Percentiles rank a stretch among this genome's conserved stretches.
Conservation (phyloP, 2,329 filamentous ascomycete species). For the Penicillium hesseltinei region DNA sequence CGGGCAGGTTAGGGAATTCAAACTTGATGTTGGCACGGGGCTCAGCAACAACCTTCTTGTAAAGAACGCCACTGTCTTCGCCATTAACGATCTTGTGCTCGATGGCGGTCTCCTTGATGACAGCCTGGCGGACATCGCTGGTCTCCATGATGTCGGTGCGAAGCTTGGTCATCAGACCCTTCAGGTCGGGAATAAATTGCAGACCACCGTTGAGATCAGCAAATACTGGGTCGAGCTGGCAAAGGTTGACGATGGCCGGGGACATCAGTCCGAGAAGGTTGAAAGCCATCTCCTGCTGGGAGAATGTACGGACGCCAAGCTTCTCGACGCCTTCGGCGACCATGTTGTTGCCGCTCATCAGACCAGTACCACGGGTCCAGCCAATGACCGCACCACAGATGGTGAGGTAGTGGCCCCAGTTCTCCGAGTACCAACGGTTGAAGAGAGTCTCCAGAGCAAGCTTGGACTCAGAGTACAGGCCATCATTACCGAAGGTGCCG, state of each 20-base stretch:
- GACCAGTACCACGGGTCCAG: slow-evolving; percentile 96
- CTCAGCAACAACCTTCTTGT: slow-evolving; percentile 91
- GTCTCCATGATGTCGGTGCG: slow-evolving; percentile 94
- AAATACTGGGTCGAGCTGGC: slow-evolving; percentile 92
- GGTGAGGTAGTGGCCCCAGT: slow-evolving; percentile 95
- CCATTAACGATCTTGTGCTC: slow-evolving; percentile 98
- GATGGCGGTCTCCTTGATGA: slow-evolving; percentile 91
- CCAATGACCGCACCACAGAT: slow-evolving; percentile 98
- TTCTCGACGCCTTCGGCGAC: slow-evolving; percentile 96
- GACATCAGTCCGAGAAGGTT: slow-evolving; percentile 96
- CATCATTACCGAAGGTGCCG: slow-evolving; percentile 96
- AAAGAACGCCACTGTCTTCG: slow-evolving; percentile 83
- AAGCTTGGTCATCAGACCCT: slow-evolving; percentile 88
- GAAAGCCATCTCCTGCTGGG: slow-evolving; percentile 99
- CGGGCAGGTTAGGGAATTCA: slow-evolving; percentile 83
- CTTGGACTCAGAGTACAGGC: slow-evolving; percentile 97
- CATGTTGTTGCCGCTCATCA: slow-evolving; percentile 98
- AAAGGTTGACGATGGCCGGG: slow-evolving; percentile 87
- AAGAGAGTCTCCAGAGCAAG: slow-evolving; percentile 95
- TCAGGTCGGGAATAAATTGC: slow-evolving; percentile 94
- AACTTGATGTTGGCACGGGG: slow-evolving; percentile 98
- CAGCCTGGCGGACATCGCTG: slow-evolving; percentile 86
- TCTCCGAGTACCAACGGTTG: slow-evolving; percentile 97
- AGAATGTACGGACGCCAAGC: slow-evolving; percentile 96
- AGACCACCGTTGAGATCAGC: slow-evolving; percentile 96